phyloP scores from a whole-genome alignment of 495 filamentous ascomycete species.

The Xylaria nigripes region DNA sequence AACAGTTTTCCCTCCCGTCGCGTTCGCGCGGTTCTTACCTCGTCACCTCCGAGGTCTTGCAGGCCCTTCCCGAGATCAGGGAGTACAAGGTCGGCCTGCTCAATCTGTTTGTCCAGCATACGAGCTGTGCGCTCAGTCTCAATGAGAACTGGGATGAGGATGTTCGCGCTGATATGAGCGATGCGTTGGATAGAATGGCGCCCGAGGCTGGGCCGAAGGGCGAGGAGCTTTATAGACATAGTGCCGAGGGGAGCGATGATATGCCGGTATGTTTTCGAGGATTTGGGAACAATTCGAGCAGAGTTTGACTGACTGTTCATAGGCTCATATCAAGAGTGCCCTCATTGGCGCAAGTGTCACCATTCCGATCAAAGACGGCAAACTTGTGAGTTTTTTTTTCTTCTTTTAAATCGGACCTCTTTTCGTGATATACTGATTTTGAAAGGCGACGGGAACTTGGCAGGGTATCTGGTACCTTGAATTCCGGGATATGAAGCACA shows the following conservation, averaged over 20 bases:
- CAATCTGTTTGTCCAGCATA: slow-evolving; percentile 87
- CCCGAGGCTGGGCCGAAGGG: slow-evolving; percentile 56
- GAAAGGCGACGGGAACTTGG: slow-evolving; percentile 48
- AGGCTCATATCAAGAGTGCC: slow-evolving; percentile 84
- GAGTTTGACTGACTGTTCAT: not conserved
- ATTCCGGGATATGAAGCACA: slow-evolving; percentile 70
- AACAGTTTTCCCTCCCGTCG: slow-evolving; percentile 65
- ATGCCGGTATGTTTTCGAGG: slow-evolving; percentile 55
- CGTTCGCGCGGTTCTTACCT: slow-evolving; percentile 79
- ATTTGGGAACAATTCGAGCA: not conserved
- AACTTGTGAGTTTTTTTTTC: slow-evolving; percentile 46
- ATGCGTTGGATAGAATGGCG: slow-evolving; percentile 83
- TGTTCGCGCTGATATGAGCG: slow-evolving; percentile 74
- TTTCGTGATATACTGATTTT: slow-evolving; percentile 1
- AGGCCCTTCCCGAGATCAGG: slow-evolving; percentile 63
- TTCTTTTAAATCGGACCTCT: not conserved
- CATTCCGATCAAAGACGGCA: slow-evolving; percentile 82
- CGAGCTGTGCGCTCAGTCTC: slow-evolving; percentile 71
- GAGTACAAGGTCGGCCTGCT: slow-evolving; percentile 79
- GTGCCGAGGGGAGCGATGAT: slow-evolving; percentile 82
- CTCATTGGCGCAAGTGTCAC: slow-evolving; percentile 81
- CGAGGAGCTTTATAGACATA: slow-evolving; percentile 78
- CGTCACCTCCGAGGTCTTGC: slow-evolving; percentile 64
- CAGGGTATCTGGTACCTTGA: slow-evolving; percentile 94
- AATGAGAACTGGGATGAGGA: slow-evolving; percentile 80